phyloP scores from a whole-genome alignment of 2,329 filamentous ascomycete genomes.

The Pyricularia grisea region DNA sequence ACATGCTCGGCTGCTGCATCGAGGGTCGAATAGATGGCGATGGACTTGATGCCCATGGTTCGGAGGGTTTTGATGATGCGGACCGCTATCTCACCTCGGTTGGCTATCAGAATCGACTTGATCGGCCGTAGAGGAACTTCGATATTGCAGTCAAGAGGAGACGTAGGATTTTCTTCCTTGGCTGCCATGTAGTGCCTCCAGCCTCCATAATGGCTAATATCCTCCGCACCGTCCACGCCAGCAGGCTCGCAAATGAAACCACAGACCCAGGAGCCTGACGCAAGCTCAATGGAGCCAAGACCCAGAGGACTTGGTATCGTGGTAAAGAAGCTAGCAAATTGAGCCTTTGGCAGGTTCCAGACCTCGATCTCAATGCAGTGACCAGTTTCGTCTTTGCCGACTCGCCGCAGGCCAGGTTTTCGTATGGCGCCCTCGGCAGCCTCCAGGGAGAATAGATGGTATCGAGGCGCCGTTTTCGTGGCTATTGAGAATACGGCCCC shows the following conservation, averaged over 20 bases:
- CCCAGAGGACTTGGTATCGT: constrained; percentile 23
- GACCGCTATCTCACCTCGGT: constrained; percentile 49
- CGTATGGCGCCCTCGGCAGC: not conserved
- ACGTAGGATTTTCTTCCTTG: not conserved
- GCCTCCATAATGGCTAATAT: constrained; percentile 13
- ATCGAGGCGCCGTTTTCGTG: not conserved
- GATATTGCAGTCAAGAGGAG: not conserved
- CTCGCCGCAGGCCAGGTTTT: not conserved
- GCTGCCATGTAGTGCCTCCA: not conserved
- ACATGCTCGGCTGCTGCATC: constrained; percentile 39
- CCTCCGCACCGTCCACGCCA: constrained; percentile 18
- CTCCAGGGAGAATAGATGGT: not conserved
- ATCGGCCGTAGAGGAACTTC: not conserved
- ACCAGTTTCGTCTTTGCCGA: not conserved
- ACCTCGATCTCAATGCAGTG: not conserved
- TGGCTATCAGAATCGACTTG: constrained; percentile 35
- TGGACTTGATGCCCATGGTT: constrained; percentile 31
- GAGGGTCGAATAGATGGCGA: constrained; percentile 41
- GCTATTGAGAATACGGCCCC: not conserved
- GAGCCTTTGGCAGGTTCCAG: not conserved
- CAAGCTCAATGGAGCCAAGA: constrained; percentile 25
- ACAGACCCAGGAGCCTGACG: constrained; percentile 21
- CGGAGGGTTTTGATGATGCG: constrained; percentile 37
- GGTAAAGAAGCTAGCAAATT: constrained; percentile 8
- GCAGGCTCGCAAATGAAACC: constrained; percentile 27